phyloP scores from a whole-genome alignment of 2,329 filamentous ascomycete genomes.

The Diaporthe caulivora region DNA sequence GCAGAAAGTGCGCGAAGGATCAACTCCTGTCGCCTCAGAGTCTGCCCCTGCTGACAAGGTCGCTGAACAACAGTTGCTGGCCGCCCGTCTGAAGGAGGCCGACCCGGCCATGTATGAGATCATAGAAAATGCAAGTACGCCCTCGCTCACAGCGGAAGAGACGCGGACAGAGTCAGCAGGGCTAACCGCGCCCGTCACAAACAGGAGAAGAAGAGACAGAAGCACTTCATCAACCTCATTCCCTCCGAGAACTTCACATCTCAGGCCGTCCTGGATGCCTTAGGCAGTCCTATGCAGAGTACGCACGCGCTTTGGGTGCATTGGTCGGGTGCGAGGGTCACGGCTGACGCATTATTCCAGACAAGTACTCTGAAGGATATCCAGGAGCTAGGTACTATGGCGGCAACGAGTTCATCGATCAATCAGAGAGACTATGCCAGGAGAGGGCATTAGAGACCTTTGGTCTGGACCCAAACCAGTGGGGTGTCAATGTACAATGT shows the following conservation, averaged over 20 bases:
- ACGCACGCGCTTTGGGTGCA: conserved; percentile 41
- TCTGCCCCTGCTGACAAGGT: conserved; percentile 38
- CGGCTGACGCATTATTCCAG: conserved; percentile 58
- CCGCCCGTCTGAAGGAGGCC: conserved; percentile 82
- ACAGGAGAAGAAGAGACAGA: conserved; percentile 94
- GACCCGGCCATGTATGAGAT: conserved; percentile 91
- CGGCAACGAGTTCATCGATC: conserved; percentile 95
- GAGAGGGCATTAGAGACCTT: conserved; percentile 90
- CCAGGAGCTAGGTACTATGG: conserved; percentile 97
- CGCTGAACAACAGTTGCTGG: conserved; percentile 73
- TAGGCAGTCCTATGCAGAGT: conserved; percentile 97
- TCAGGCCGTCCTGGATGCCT: conserved; percentile 89
- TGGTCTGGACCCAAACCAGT: conserved; percentile 84
- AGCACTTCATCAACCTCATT: conserved; percentile 98
- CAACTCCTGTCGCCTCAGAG: conserved; percentile 36
- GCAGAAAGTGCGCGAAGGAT: conserved; percentile 63
- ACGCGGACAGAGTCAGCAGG: neutral
- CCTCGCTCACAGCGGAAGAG: neutral
- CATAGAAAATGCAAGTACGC: conserved; percentile 80
- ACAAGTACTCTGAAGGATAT: conserved; percentile 99
- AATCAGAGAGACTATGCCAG: conserved; percentile 90
- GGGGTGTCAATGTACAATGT: conserved; percentile 98
- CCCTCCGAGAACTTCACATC: conserved; percentile 97
- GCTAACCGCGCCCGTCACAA: conserved; percentile 29
- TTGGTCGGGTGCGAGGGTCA: conserved; percentile 32